phyloP scores from a whole-genome alignment of 768 basidiomycete species.

The Russula lepida region DNA sequence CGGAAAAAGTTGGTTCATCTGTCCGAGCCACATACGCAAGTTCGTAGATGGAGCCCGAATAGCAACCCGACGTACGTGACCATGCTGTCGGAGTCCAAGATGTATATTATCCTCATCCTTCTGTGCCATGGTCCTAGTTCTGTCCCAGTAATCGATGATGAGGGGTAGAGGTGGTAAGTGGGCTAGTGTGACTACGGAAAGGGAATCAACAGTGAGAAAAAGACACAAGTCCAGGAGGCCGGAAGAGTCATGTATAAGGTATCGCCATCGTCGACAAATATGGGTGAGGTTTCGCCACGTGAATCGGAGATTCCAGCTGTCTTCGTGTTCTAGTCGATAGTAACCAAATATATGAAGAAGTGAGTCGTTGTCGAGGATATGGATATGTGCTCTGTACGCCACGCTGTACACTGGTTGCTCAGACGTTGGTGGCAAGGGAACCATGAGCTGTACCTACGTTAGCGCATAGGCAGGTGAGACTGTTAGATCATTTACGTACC shows the following conservation, averaged over 20 bases:
- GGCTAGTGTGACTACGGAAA: background rate
- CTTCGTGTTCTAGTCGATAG: background rate
- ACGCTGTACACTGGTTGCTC: background rate
- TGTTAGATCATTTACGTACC: background rate
- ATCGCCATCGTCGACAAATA: slow-evolving; percentile 1
- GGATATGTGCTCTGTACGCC: background rate
- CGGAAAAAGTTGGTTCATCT: background rate
- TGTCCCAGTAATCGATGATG: background rate
- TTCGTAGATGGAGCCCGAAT: background rate
- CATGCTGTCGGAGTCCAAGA: background rate
- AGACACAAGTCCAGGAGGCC: background rate
- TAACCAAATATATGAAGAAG: background rate
- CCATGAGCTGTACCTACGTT: background rate
- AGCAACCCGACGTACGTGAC: background rate
- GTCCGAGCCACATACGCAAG: background rate
- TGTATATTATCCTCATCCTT: background rate
- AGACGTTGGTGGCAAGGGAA: background rate
- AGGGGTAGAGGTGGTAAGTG: background rate
- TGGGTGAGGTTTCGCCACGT: slow-evolving; percentile 4
- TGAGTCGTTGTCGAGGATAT: background rate
- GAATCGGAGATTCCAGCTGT: background rate
- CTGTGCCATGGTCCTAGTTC: background rate
- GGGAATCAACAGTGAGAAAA: background rate
- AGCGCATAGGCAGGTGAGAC: background rate
- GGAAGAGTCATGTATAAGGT: background rate